phyloP scores from a whole-genome alignment of 495 filamentous ascomycete species.

The Saxispiralis lemnorum region DNA sequence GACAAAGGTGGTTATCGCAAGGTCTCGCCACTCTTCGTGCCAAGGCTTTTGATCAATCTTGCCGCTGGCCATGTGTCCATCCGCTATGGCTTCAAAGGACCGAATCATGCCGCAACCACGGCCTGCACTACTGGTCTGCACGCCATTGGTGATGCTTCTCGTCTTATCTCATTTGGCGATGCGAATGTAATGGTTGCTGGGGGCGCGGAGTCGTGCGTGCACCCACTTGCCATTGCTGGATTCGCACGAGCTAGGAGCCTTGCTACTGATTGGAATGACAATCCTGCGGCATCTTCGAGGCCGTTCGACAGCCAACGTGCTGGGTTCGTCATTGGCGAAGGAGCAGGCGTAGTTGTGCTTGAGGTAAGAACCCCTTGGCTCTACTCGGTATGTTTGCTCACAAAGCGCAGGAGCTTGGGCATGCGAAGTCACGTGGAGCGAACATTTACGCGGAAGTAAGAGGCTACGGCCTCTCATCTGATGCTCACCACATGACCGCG shows the following conservation, averaged over 20 bases:
- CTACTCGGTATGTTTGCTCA: not conserved
- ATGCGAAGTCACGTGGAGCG: conserved; percentile 63
- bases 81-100: conserved; percentile 77
- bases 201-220: conserved; percentile 86
- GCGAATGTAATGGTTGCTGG: conserved; percentile 91
- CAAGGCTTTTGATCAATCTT: conserved; percentile 80
- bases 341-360: conserved; percentile 69
- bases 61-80: conserved; percentile 90
- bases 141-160: conserved; percentile 77
- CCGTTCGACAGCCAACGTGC: conserved; percentile 70
- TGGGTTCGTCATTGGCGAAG: conserved; percentile 89
- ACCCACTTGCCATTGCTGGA: conserved; percentile 79
- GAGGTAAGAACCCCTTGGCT: conserved; percentile 35
- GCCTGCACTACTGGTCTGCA: conserved; percentile 93
- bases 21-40: conserved; percentile 81
- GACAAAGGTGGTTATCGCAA: conserved; percentile 71
- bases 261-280: conserved; percentile 59
- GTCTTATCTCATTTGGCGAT: conserved; percentile 79
- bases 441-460: conserved; percentile 74
- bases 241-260: conserved; percentile 78
- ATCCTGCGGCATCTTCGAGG: conserved; percentile 55
- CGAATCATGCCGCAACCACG: conserved; percentile 79
- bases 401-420: conserved; percentile 50
- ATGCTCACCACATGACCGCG: conserved; percentile 85
- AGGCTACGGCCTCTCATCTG: conserved; percentile 74